Evolutionary conservation across 2,329 filamentous ascomycete genomes (phyloP), one percentile per base, ranked within the genome.

Genomic region (Penicillium sp.): DNA sequence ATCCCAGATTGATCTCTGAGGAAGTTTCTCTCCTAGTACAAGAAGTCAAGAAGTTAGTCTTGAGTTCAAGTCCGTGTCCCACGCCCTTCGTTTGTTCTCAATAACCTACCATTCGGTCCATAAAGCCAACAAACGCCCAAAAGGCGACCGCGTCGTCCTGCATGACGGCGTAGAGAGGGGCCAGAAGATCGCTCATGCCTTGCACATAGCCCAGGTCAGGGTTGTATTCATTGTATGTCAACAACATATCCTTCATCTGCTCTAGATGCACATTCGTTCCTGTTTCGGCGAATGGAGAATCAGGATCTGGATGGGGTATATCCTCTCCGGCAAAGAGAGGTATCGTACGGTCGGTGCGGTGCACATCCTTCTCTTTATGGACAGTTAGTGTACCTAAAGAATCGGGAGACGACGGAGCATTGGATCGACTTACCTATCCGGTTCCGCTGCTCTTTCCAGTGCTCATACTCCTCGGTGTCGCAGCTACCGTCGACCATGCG

Each of bases 181-280:
- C 90, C 7, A 98, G 81, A 1, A 98, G 81, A 68, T 98, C 93
- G 9, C 90, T 96, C 93, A 98, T 98, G 52, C 93, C 93, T 73
- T 98, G 93, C 1, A 98, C 93, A 64, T 98, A 98, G 42, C 94
- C 93, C 3, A 98, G 79, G 49, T 93, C 88, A 50, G 84, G 87
- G 73, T 98, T 98, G 72, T 94, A 94, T 71, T 98, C 93, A 66
- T 98, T 97, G 69, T 98, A 98, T 0, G 93, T 97, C 13, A 98
- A 78, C 0, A 98, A 83, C 88, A 98, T 95, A 66, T 98, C 93
- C 72, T 98, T 98, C 82, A 98, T 88, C 73, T 98, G 93, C 70
- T 98, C 93, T 54, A 98, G 80, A 68, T 98, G 93, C 5, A 96
- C 90, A 61, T 98, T 98, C 40, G 93, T 98, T 53, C 93, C 93